Conservation (phyloP, 164 flowering plant genomes). For the Chimonanthus praecox region DNA sequence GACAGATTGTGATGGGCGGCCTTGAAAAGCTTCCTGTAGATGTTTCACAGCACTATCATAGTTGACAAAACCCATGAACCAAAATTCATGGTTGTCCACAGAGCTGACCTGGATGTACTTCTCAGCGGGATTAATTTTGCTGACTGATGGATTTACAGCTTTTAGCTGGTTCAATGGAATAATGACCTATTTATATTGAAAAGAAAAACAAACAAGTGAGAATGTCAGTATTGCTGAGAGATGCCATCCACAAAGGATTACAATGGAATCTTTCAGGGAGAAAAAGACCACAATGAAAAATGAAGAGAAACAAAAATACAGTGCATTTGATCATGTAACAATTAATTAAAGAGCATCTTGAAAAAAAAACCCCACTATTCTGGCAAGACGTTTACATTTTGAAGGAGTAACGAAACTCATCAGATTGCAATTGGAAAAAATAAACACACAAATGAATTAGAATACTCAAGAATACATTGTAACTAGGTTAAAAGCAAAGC, state of each 20-base stretch:
- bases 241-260: no score
- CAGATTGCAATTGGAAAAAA: background rate
- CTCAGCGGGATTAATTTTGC: slow-evolving; percentile 63
- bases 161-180: slow-evolving; percentile 73
- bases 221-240: background rate
- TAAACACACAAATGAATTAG: no score
- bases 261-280: background rate
- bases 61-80: slow-evolving; percentile 89
- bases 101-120: slow-evolving; percentile 76
- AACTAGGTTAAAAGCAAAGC: background rate
- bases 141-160: slow-evolving; percentile 69
- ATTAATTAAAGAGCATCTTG: background rate
- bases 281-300: background rate
- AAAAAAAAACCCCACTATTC: no score
- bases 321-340: background rate
- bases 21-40: slow-evolving; percentile 44
- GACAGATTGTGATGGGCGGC: slow-evolving; percentile 24
- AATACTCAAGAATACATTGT: no score
- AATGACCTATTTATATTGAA: slow-evolving; percentile 41
- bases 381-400: no score
- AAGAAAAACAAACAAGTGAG: background rate
- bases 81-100: slow-evolving; percentile 86
- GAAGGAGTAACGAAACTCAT: background rate
- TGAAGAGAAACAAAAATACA: background rate
- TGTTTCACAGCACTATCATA: slow-evolving; percentile 74